These are phyloP conservation scores for Pseudogymnoascus sp. DNA, from an alignment of 2,329 filamentous ascomycete genomes.

Conservation along the genomic window DNA sequence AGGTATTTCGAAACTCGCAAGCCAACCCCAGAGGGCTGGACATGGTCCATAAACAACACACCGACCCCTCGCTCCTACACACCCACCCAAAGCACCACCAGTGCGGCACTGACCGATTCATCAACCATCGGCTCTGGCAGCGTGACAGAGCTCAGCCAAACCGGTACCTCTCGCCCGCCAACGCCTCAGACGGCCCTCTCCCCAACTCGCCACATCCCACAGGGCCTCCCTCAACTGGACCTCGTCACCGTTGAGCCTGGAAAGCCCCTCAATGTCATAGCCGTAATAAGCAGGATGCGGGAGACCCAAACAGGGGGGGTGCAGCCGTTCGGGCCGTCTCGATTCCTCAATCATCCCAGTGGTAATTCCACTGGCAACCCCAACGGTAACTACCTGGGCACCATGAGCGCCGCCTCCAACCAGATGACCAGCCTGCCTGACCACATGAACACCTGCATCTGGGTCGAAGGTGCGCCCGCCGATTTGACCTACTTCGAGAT, in stretches of 20 bases:
- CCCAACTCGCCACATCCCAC: too few species aligned
- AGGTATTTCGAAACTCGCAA: not conserved
- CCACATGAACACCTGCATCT: slow-evolving; percentile 20
- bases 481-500: slow-evolving; percentile 13
- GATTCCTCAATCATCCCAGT: not conserved
- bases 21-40: not conserved
- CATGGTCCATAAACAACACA: not conserved
- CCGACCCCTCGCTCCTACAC: not conserved
- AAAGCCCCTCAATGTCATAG: not conserved
- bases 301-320: not conserved
- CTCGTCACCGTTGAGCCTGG: not conserved
- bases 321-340: not conserved
- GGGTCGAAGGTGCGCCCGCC: slow-evolving; percentile 18
- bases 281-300: not conserved
- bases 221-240: not conserved
- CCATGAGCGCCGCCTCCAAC: not conserved
- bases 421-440: slow-evolving; percentile 14
- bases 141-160: not conserved
- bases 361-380: not conserved
- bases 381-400: slow-evolving; percentile 1
- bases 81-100: not conserved
- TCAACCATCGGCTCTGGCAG: not conserved
- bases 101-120: not conserved
- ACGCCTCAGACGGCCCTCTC: too few species aligned
- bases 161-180: not conserved